Evolutionary conservation across 73 alveolate genomes (phyloP), one percentile per base, ranked within the genome.

Genomic region (Blepharisma japonicum): DNA sequence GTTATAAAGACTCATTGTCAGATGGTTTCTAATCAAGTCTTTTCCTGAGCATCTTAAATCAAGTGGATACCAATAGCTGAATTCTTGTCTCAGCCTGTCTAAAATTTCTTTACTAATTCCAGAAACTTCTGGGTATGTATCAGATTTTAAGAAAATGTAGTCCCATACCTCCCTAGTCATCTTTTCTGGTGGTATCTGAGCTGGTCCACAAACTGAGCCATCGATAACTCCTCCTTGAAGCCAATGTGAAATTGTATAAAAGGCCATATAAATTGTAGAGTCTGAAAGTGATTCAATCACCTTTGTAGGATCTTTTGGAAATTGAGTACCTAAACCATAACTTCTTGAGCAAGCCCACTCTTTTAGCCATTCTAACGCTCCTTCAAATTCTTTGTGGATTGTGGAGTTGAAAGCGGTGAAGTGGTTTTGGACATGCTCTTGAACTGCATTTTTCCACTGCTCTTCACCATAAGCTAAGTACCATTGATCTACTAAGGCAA

Each of bases 181-280:
- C 51, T 90, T 89, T 38, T 87, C 94, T 6, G 99, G 95, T 14
- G 81, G 80, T 38, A 95, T 81, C 27, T 94, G 96, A 55, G 81
- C 85, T 14, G 92, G 85, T 23, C 95, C 97, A 3, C 86, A 87
- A 11, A 53, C 68, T 20, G 87, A 77, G 21, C 97, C 99, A 78
- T 85, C 90, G 0, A 93, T 38, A 49, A 25, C 90, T 55, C 95
- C 98, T 50, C 94, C 97, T 86, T 97, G 96, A 55, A 97, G 84
- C 71, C 84, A 89, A 83, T 97, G 98, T 7, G 98, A 97, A 56
- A 97, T 92, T 27, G 99, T 96, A 93, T 97, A 97, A 88, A 89
- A 97, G 55, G 99, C 99, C 97, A 97, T 90, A 86, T 97, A 97
- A 50, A 97, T 95, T 14, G 99, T 97, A 25, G 99, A 95, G 86